phyloP scores from a whole-genome alignment of 192 early-diverging fungal genomes.

The Podila verticillata region DNA sequence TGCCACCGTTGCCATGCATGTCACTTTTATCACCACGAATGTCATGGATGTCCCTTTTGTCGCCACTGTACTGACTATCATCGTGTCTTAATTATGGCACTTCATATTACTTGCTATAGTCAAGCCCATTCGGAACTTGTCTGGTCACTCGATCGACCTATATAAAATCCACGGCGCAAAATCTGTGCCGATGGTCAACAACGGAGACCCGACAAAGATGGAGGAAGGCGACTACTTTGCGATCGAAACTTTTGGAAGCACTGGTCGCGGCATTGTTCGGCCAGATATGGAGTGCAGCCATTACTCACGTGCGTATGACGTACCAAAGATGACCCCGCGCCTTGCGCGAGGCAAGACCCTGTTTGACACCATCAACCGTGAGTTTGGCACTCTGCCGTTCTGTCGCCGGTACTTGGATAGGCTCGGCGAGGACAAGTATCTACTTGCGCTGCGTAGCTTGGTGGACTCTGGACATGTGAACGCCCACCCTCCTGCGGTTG shows the following conservation, averaged over 20 bases:
- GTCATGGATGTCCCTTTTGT: too few relatives aligned
- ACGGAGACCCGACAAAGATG: conserved; percentile 89
- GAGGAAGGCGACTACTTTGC: conserved; percentile 95
- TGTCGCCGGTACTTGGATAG: conserved; percentile 96
- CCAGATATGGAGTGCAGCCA: conserved; percentile 94
- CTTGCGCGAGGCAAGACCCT: conserved; percentile 79
- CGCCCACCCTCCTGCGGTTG: conserved; percentile 87
- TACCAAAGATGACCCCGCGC: conserved; percentile 64
- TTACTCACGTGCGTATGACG: conserved; percentile 75
- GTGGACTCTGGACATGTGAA: conserved; percentile 83
- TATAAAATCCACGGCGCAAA: conserved; percentile 96
- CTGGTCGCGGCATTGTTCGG: conserved; percentile 87
- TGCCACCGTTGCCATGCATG: too few relatives aligned
- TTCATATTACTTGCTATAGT: conserved; percentile 52
- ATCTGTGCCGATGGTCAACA: conserved; percentile 93
- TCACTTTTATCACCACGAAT: too few relatives aligned
- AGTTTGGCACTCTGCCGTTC: conserved; percentile 95
- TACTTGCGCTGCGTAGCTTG: conserved; percentile 84
- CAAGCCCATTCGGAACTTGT: conserved; percentile 95
- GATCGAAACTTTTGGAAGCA: conserved; percentile 98
- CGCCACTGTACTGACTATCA: too few relatives aligned
- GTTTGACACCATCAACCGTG: conserved; percentile 81
- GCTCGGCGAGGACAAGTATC: conserved; percentile 89
- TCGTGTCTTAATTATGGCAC: neutral
- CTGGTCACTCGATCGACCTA: conserved; percentile 92